Base-by-base conservation (phyloP, 306 rosid genomes). In the Medicago lupulina region DNA sequence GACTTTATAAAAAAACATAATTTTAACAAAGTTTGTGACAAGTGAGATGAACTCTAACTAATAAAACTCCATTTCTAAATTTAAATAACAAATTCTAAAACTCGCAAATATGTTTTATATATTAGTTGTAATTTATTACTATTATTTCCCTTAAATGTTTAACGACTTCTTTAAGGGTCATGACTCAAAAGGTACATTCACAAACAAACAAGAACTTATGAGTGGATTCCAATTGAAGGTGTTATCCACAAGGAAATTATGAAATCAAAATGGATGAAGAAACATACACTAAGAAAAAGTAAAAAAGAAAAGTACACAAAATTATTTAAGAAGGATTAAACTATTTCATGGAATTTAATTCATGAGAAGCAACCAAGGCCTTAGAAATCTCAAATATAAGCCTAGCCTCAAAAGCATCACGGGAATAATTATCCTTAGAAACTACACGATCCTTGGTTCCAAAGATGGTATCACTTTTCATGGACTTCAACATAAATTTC, bases 311-410 rank as follows among this genome's bases (percentile, higher is more conserved):
- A 40, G 34, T 31, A 61, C 44, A 66, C 38, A 8, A 66, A 41
- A 40, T 6, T 4, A 19, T 57, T 19, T 2, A 40, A 8, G 1
- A 38, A 2, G 14, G 7, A 11, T 18, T 0, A 0, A 21, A 43
- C 36, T 43, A 21, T 67, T 67, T 31, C 71, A 34, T 54, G 19
- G 88, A 14, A 54, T 85, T 51, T 7, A 85, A 70, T 60, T 85
- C 88, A 65, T 51, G 77, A 65, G 88, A 85, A 44, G 88, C 83
- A 61, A 72, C 77, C 62, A 89, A 51, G 11, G 83, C 84, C 81
- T 87, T 86, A 17, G 89, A 89, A n/a, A 89, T 89, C 87, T 89
- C 93, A 12, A 73, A 66, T 3, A 89, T 62, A 69, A 89, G 84
- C 18, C 86, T 85, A 1, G 80, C 80, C 65, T 89, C 91, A 49